Conservation (phyloP, 1,139 yeast species). For the Scheffersomyces lignicola region DNA sequence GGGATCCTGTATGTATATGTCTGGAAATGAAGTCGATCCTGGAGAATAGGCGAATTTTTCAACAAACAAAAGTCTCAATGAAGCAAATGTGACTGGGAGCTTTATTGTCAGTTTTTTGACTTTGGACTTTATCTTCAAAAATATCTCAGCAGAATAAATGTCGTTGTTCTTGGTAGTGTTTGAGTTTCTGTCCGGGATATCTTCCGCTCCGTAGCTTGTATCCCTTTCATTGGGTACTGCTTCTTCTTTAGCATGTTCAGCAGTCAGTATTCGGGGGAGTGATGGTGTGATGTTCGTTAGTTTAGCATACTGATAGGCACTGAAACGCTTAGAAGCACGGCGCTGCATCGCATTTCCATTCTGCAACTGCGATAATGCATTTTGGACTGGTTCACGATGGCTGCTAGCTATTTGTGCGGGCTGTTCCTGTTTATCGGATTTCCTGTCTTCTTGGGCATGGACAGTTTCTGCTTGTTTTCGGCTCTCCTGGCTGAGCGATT, state of each 20-base stretch:
- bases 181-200: slow-evolving; percentile 12
- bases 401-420: no score
- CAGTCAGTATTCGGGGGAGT: slow-evolving; percentile 1
- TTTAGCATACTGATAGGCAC: slow-evolving; percentile 90
- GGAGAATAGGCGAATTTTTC: slow-evolving; percentile 88
- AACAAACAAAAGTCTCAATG: slow-evolving; percentile 72
- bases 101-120: slow-evolving; percentile 31
- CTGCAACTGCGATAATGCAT: slow-evolving; percentile 75
- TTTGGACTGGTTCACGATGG: slow-evolving; percentile 21
- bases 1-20: slow-evolving; percentile 72
- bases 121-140: slow-evolving; percentile 22
- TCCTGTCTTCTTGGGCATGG: neutral
- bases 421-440: slow-evolving; percentile 1
- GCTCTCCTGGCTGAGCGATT: slow-evolving; percentile 31
- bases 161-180: slow-evolving; percentile 12
- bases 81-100: slow-evolving; percentile 57
- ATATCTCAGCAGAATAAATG: slow-evolving; percentile 26
- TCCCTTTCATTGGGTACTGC: slow-evolving; percentile 6
- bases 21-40: slow-evolving; percentile 70
- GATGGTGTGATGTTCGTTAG: slow-evolving; percentile 43
- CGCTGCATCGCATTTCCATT: slow-evolving; percentile 81
- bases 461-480: no score
- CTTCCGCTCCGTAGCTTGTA: slow-evolving; percentile 10
- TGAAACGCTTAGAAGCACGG: slow-evolving; percentile 87
- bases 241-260: neutral